These are phyloP conservation scores for Hamamelis virginiana DNA, from an alignment of 164 flowering plant species.

Conservation along the genomic window DNA sequence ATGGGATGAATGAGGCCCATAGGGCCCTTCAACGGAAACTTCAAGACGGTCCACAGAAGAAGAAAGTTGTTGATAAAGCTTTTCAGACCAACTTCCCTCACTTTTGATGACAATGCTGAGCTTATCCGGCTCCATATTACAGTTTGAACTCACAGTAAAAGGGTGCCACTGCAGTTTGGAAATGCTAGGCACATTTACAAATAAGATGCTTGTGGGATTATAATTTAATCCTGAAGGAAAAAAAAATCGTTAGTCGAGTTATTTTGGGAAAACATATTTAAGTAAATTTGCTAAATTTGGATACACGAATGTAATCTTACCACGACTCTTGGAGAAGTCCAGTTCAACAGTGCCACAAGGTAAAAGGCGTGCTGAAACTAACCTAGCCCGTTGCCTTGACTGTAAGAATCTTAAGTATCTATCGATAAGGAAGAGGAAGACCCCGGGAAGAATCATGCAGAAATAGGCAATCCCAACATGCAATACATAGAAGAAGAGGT, in stretches of 20 bases:
- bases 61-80: conserved; percentile 43
- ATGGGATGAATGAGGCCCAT: conserved; percentile 34
- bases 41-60: conserved; percentile 24
- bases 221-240: conserved; percentile 21
- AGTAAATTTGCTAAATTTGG: neutral
- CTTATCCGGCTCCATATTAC: conserved; percentile 54
- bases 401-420: conserved; percentile 51
- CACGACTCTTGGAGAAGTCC: conserved; percentile 41
- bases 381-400: conserved; percentile 25
- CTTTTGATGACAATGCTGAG: conserved; percentile 55
- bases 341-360: conserved; percentile 40
- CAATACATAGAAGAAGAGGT: conserved; percentile 37
- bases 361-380: conserved; percentile 44
- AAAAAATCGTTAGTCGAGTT: neutral
- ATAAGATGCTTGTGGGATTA: conserved; percentile 41
- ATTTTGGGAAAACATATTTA: neutral
- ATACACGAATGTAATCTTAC: conserved; percentile 12
- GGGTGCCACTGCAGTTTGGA: conserved; percentile 88
- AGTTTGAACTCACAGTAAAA: conserved; percentile 62
- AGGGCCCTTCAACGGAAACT: conserved; percentile 44
- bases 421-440: conserved; percentile 50
- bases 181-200: conserved; percentile 58
- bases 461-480: conserved; percentile 46
- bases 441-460: conserved; percentile 46
- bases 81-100: conserved; percentile 68